A percentile compares a stretch with the other conserved stretches of the same genome.
Evolutionary conservation across 2,329 filamentous ascomycete genomes (phyloP).

Genomic region (Metarhizium anisopliae): DNA sequence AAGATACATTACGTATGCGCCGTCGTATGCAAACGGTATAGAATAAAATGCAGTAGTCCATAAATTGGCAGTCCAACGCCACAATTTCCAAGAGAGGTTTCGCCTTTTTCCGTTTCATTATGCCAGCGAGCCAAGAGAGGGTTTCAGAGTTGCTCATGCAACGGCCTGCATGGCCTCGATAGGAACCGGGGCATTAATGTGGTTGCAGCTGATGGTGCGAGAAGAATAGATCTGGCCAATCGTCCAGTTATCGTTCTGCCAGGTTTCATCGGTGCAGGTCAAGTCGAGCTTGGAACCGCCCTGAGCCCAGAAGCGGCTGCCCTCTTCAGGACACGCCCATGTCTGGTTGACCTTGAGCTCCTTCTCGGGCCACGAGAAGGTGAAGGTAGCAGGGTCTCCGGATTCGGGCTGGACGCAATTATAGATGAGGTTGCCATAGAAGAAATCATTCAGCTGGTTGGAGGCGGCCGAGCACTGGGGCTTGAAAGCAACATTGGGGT

Average conservation of each 20-base stretch:
- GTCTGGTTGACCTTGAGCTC: conserved; percentile 36
- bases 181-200: conserved; percentile 15
- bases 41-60: not conserved
- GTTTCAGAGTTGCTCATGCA: conserved; percentile 10
- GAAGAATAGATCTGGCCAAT: conserved; percentile 22
- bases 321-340: conserved; percentile 37
- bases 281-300: conserved; percentile 19
- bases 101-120: not conserved
- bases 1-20: conserved; percentile 3
- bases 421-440: conserved; percentile 38
- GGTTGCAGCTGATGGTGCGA: conserved; percentile 18
- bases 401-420: conserved; percentile 27
- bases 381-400: conserved; percentile 28
- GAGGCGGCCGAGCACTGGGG: conserved; percentile 32
- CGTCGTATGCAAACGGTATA: not conserved
- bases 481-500: conserved; percentile 30
- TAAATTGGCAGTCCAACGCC: not conserved
- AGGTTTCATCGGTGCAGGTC: conserved; percentile 17
- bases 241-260: conserved; percentile 23
- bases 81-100: not conserved
- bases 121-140: not conserved
- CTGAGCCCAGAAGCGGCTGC: conserved; percentile 18
- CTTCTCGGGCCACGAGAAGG: conserved; percentile 27
- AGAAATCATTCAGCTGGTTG: conserved; percentile 36
- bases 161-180: conserved; percentile 18